Evolutionary conservation across 768 basidiomycete species (phyloP), one percentile per base, ranked within the genome.

Genomic region (Trametes elegans): DNA sequence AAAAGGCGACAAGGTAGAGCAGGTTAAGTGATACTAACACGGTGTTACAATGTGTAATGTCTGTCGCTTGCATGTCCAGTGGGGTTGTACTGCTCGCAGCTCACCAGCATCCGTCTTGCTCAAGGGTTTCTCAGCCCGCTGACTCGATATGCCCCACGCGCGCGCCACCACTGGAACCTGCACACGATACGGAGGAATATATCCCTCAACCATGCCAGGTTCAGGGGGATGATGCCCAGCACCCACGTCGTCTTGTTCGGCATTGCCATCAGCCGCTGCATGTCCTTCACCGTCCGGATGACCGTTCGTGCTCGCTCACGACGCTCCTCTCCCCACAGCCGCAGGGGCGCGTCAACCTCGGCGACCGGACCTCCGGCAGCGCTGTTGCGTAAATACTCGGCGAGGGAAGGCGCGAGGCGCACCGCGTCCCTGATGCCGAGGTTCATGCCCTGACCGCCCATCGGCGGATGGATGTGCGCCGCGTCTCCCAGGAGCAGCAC

Each of bases 361-460:
- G 59, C 60, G 11, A 52, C 55, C 35, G 63, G 51, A 3, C 55
- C 10, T 27, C 58, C 60, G 3, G 36, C 58, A 1, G 38, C 9
- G 26, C 32, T 10, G 13, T 18, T 29, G 50, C 42, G 51, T 18
- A 74, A 53, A 62, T 77, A 76, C n/a, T 70, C 65, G 16, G 66
- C 63, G 35, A 82, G 64, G 7, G 62, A 72, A n/a, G 74, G 70
- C 5, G 74, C 79, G 3, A 82, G 71, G 43, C 70, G 68, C 19
- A 80, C 64, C 7, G 76, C 80, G 55, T 83, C 81, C 14, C 80
- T 73, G n/a, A 83, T 66, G 5, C 81, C 79, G n/a, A 82, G 73
- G 57, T 81, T 81, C 80, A 83, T 79, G 10, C 81, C 81, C 49
- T 81, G 80, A 1, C 81, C 81, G 1, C 81, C 81, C 6, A 74